phyloP scores from a whole-genome alignment of 306 rosid genomes.

The Gynostemma pentaphyllum region DNA sequence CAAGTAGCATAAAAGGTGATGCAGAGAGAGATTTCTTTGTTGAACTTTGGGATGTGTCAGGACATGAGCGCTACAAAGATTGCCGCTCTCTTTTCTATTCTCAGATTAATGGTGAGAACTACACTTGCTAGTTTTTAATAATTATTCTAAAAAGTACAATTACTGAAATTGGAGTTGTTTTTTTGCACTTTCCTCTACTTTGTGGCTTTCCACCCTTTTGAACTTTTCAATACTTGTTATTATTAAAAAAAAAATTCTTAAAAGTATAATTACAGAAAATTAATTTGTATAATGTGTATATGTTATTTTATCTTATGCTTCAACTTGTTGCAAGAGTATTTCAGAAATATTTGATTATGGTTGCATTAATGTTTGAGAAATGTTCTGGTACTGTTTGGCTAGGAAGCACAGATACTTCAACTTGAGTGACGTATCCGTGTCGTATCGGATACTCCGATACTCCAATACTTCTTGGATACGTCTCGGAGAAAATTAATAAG shows the following conservation, averaged over 20 bases:
- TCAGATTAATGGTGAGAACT: constrained; percentile 72
- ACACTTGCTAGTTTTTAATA: neutral
- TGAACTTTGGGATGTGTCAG: constrained; percentile 98
- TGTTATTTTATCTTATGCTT: neutral
- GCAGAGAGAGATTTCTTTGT: constrained; percentile 84
- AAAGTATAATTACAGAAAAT: too few species aligned
- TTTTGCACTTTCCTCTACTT: too few species aligned
- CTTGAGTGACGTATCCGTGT: too few species aligned
- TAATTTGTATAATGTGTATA: neutral
- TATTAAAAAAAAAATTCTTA: too few species aligned
- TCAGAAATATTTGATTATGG: neutral
- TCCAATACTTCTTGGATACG: too few species aligned
- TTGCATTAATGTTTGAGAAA: neutral
- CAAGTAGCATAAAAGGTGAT: constrained; percentile 73
- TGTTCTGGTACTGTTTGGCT: neutral
- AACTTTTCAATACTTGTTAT: too few species aligned
- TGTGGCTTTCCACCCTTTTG: too few species aligned
- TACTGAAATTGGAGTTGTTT: neutral
- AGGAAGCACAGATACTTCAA: too few species aligned
- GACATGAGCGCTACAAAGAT: constrained; percentile 93
- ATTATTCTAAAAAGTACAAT: neutral
- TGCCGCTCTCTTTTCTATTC: constrained; percentile 87
- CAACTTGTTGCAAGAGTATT: neutral
- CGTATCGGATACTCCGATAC: too few species aligned
- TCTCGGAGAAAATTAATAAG: too few species aligned